Percentiles rank a stretch among this genome's conserved stretches.
Conservation (phyloP, 768 basidiomycete species). For the Amanita rubescens region DNA sequence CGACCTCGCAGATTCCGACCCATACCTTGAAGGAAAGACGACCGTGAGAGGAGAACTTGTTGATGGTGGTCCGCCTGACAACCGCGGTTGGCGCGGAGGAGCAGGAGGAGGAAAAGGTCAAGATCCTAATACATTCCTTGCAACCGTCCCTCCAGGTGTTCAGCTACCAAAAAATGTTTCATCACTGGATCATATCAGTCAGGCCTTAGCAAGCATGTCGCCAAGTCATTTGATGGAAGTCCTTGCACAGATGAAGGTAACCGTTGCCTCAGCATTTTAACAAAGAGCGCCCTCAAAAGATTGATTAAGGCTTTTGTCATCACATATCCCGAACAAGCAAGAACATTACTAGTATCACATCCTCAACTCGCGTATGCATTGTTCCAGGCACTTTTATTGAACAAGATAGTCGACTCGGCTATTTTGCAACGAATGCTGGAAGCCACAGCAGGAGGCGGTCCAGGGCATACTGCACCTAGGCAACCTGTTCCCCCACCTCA, state of each 20-base stretch:
- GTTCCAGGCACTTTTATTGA: constrained; percentile 88
- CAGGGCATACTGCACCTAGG: constrained; percentile 6
- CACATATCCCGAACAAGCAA: constrained; percentile 86
- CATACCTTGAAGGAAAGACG: constrained; percentile 86
- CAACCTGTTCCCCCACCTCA: constrained; percentile 21
- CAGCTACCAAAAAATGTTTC: constrained; percentile 64
- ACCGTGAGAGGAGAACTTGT: constrained; percentile 78
- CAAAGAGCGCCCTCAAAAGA: constrained; percentile 1
- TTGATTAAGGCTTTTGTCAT: constrained; percentile 76
- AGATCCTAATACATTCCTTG: constrained; percentile 51
- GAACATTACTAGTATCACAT: constrained; percentile 66
- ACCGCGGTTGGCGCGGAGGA: constrained; percentile 46
- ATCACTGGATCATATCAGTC: constrained; percentile 76
- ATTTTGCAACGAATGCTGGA: constrained; percentile 68
- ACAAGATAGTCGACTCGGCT: constrained; percentile 87
- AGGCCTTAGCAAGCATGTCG: constrained; percentile 76
- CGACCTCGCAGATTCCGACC: constrained; percentile 90
- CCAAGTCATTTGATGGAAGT: constrained; percentile 88
- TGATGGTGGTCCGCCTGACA: constrained; percentile 57
- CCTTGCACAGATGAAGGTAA: constrained; percentile 96
- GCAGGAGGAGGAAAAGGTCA: constrained; percentile 42
- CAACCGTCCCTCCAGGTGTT: constrained; percentile 67
- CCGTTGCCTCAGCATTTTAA: constrained; percentile 19
- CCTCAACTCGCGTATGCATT: constrained; percentile 95
- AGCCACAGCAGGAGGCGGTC: constrained; percentile 21